Base-by-base conservation (phyloP, 129 eudicot species). In the Flaveria trinervia region DNA sequence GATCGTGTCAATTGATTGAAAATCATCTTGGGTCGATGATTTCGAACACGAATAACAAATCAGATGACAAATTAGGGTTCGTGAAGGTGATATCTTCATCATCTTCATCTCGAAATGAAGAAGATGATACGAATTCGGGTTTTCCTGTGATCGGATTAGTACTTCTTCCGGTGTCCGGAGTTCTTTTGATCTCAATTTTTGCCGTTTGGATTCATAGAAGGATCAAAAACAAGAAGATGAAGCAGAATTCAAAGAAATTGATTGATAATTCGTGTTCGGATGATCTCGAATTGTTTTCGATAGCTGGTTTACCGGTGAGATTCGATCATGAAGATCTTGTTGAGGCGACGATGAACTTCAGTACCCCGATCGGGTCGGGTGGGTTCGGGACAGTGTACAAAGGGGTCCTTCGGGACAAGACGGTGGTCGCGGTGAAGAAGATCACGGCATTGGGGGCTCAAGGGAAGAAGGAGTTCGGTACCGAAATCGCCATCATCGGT, bases 301-400 rank as follows among this genome's bases (percentile, higher is more conserved):
- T 93, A 15, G 89, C 90, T 4, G 98, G 98, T 52, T 84, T 93
- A 70, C 98, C 98, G 0, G 73, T 82, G 8, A 74, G 98, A 57
- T 93, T 82, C 41, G 77, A 75, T 8, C 88, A 84, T 43, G 84
- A 75, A 67, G 92, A 86, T 62, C 88, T 93, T 25, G 78, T 80
- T 41, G 73, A 56, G n/a, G 98, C 96, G 9, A 93, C 98, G 15
- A 75, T 60, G 9, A 72, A 85, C 60, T 93, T 93, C 78, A 79
- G 87, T 82, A 76, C 77, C 0, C 83, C 23, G 67, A 90, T 93
- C 11, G 98, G 98, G 23, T 79, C 95, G 2, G 98, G 98, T 33
- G 98, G 96, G 10, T 93, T 88, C 25, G 98, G 98, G n/a, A 79
- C 86, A 3, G 95, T 91, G n/a, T 91, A 89, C 59, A 91, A 85